Evolutionary conservation across 768 basidiomycete genomes (phyloP), one percentile per base, ranked within the genome.

Genomic region (Leucosporidium creatinivorum): DNA sequence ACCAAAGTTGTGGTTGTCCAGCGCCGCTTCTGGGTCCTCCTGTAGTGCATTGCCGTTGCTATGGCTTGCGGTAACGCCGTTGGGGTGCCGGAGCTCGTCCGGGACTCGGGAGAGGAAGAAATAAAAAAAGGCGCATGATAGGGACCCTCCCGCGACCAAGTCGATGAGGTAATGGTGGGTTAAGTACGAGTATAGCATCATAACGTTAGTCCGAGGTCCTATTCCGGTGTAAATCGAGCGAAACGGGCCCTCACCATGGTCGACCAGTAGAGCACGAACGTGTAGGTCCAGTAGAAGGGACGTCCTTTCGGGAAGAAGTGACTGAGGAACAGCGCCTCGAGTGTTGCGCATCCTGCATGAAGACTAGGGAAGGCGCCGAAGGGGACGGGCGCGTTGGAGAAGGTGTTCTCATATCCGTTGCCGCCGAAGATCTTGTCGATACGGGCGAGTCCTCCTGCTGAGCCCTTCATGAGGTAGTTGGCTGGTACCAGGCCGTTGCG

Each of bases 111-210:
- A 44, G 28, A 73, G 63, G 63, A 69, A 69, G 52, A 67, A 72
- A 61, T 75, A 97, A 82, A 97, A 98, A 75, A 85, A 87, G 25
- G 84, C 83, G 48, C 88, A 87, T 57, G 93, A 88, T 69, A 99
- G 84, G 76, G 93, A 94, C 0, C 89, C 90, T 19, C 96, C 96
- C 15, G 87, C 89, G 58, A 92, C 90, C 76, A 97, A 90, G 76
- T 99, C 96, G 80, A 99, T 93, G 76, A 99, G 88, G 82, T 98
- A 98, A 80, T 98, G 94, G 79, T 96, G 92, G 5, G 90, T 91
- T 74, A 94, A 87, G 81, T 94, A 97, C 93, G 5, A 36, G 5
- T 73, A 65, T 18, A 18, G 25, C 55, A 23, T 19, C 5, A 23
- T 19, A 2, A 25, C 26, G 56, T 49, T 59, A 65, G 63, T n/a